Percentiles rank a stretch among this genome's conserved stretches.
Evolutionary conservation across 768 basidiomycete genomes (phyloP).

Genomic region (Cystofilobasidium ferigula): DNA sequence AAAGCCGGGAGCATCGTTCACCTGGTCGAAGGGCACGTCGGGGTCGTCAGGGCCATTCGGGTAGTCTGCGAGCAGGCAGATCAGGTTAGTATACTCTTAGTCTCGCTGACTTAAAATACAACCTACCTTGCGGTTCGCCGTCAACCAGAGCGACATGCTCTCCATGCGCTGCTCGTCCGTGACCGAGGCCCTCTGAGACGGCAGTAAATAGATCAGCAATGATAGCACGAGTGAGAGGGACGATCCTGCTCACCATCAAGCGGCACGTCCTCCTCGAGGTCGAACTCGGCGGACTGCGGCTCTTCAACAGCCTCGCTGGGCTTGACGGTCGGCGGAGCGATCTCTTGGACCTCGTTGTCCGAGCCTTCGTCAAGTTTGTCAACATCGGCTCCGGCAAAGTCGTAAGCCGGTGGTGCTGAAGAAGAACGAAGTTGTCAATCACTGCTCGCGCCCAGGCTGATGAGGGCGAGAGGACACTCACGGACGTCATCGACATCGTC

Average conservation of each 20-base stretch:
- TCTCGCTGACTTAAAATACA: too few relatives aligned
- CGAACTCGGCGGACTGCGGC: neutral
- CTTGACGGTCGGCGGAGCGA: neutral
- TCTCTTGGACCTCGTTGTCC: neutral
- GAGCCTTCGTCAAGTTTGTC: neutral
- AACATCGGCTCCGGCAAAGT: neutral
- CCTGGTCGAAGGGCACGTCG: neutral
- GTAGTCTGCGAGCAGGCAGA: neutral
- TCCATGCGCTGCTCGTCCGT: too few relatives aligned
- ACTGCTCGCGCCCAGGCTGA: neutral
- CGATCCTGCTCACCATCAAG: neutral
- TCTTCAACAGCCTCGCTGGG: neutral
- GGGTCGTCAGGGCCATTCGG: conserved; percentile 9
- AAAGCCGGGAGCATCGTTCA: neutral
- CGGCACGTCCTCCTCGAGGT: too few relatives aligned
- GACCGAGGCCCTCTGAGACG: too few relatives aligned
- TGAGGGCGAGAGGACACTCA: neutral
- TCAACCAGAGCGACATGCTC: too few relatives aligned
- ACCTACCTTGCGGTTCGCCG: too few relatives aligned
- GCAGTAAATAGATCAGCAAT: neutral
- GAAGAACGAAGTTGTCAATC: neutral
- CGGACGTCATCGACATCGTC: neutral
- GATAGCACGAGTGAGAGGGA: neutral
- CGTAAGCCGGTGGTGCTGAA: neutral
- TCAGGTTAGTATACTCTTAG: neutral